These are phyloP conservation scores for Fusarium sp. DNA, from an alignment of 2,329 filamentous ascomycete genomes.

Conservation along the genomic window DNA sequence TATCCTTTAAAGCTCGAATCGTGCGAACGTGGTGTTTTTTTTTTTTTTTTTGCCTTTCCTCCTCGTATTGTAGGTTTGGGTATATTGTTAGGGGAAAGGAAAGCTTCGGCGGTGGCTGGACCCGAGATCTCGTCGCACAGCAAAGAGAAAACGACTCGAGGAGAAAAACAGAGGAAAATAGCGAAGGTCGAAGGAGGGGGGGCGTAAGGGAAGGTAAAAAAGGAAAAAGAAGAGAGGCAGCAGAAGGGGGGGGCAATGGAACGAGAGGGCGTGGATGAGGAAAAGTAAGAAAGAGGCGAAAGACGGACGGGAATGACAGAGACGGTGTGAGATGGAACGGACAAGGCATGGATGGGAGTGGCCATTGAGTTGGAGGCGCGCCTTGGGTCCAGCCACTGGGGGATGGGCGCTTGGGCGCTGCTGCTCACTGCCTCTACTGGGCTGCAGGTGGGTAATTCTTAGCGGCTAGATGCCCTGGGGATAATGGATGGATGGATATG, in stretches of 20 bases:
- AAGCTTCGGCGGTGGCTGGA: conserved; percentile 8
- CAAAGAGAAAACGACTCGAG: conserved; percentile 37
- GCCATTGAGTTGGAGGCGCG: conserved; percentile 33
- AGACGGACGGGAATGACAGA: neutral
- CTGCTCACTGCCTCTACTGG: conserved; percentile 37
- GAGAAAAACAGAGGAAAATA: conserved; percentile 12
- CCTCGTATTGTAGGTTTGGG: conserved; percentile 21
- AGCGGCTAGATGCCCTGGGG: conserved; percentile 19
- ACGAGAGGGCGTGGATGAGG: conserved; percentile 23
- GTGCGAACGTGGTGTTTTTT: neutral
- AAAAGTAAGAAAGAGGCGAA: conserved; percentile 14
- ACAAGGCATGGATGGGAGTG: conserved; percentile 4
- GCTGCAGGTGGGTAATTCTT: conserved; percentile 23
- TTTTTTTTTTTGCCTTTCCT: conserved; percentile 7
- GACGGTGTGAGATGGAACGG: neutral
- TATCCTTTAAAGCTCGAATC: conserved; percentile 17
- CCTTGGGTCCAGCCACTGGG: conserved; percentile 35
- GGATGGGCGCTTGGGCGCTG: conserved; percentile 25
- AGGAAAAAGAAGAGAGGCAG: conserved; percentile 19
- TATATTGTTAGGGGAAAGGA: conserved; percentile 10
- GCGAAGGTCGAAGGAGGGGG: neutral
- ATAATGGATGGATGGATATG: conserved; percentile 1
- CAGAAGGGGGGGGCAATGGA: conserved; percentile 18
- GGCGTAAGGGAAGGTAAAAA: conserved; percentile 9
- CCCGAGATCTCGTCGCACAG: conserved; percentile 44